These are phyloP conservation scores for Aureococcus anophagefferens DNA, from an alignment of 108 stramenopile genomes.

Conservation along the genomic window DNA sequence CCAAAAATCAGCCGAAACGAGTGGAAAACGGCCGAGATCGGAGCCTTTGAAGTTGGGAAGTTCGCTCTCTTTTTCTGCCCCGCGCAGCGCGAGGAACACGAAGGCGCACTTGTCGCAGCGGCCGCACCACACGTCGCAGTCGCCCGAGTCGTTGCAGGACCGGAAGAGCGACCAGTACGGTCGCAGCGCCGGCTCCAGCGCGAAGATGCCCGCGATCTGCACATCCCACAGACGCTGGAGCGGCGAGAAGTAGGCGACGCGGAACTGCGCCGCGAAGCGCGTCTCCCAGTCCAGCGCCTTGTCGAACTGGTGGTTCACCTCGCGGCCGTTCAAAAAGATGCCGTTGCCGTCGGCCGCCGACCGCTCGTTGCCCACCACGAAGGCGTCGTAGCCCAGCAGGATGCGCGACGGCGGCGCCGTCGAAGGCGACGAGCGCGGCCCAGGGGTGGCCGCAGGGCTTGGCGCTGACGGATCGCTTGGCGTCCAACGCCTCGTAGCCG, in stretches of 20 bases:
- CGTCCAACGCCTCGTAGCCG: background rate
- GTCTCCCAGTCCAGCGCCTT: background rate
- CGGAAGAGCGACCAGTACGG: background rate
- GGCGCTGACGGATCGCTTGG: too few species aligned
- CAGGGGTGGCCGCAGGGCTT: background rate
- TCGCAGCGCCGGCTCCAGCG: background rate
- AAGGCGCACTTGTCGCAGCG: background rate
- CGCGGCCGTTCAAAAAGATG: background rate
- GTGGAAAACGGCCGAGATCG: too few species aligned
- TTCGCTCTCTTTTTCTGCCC: too few species aligned
- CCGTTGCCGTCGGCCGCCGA: background rate
- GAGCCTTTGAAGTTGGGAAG: too few species aligned
- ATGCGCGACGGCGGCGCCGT: background rate
- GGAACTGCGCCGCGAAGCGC: background rate
- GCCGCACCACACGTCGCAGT: background rate
- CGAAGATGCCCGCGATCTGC: background rate
- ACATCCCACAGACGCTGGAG: background rate
- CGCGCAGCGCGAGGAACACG: background rate
- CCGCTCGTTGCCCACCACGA: background rate
- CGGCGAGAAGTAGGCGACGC: background rate
- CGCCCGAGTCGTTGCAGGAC: background rate
- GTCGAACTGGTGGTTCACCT: slow-evolving; percentile 2
- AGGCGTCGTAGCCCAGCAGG: background rate
- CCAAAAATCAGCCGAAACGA: too few species aligned
- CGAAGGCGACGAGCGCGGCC: background rate